Conservation (phyloP, 176 grass and related monocot species). For the Saccharum officinarum region DNA sequence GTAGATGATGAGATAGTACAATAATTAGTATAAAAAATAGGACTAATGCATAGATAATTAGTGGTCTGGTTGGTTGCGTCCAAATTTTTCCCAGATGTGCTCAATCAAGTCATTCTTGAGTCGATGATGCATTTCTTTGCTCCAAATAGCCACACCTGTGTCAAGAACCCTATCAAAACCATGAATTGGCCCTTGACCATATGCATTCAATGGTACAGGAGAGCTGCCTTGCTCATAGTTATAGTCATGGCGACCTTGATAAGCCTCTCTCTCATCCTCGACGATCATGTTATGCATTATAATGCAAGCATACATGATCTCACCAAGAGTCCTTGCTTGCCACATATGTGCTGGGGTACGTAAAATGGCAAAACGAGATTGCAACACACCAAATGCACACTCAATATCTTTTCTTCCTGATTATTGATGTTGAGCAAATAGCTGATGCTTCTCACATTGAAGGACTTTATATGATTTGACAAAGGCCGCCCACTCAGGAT, state of each 20-base stretch:
- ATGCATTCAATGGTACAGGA: not conserved
- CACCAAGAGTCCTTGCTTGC: not conserved
- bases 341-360: not conserved
- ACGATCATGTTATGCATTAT: not conserved
- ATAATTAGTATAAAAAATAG: not conserved
- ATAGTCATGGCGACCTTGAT: not conserved
- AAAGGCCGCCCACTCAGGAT: not conserved
- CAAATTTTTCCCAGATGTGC: not conserved
- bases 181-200: not conserved
- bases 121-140: not conserved
- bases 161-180: not conserved
- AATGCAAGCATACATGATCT: slow-evolving; percentile 1
- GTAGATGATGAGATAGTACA: no score
- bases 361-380: not conserved
- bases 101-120: not conserved
- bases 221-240: not conserved
- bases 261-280: not conserved
- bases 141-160: not conserved
- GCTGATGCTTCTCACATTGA: not conserved
- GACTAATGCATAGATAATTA: not conserved
- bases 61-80: not conserved
- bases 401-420: slow-evolving; percentile 5
- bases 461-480: not conserved
- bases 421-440: not conserved
- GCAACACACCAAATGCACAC: not conserved